Base-by-base conservation (phyloP, 805 yeast genomes). In the Saturnispora halmiae region DNA sequence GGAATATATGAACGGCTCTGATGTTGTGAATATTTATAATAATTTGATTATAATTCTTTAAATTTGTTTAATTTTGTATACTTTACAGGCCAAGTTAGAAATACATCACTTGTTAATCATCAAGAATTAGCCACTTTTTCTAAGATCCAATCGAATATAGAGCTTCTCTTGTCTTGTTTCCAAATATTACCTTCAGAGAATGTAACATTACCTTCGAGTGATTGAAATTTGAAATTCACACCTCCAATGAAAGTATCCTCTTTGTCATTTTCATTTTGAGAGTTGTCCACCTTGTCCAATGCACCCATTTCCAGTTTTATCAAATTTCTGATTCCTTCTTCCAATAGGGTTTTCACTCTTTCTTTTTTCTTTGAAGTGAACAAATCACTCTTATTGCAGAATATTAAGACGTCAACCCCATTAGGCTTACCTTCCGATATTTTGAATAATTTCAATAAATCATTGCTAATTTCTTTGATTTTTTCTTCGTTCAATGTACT, bases 361-460 rank as follows among this genome's bases (percentile, higher is more conserved):
- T 61, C 51, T 8, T 77, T 67, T 16, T 92, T 90, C 50, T 85
- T 73, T 13, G 94, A 74, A 46, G 86, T 84, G 63, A 92, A 92
- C 30, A 79, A 70, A 51, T 92, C 97, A 38, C 73, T 72, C 58
- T 90, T 90, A 64, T 90, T 90, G 46, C 92, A 78, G 14, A 88
- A 92, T 44, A 92, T 62, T 36, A 82, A 64, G 31, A 82, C 67
- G 54, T 84, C 90, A 18, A 82, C 70, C 3, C 94, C 94, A 46
- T 73, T 75, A 14, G 78, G 75, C 38, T 69, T 64, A 13, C 51
- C 44, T 55, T 85, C 96, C 2, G 90, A 75, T 14, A 67, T 52
- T 30, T 72, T 64, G 33, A 87, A 66, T 31, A 86, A 62, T 36
- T 72, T 66, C 55, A 78, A 71, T 46, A 86, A 60, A 45, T 73